Conservation (phyloP, 345 rosid genomes). For the Tarenaya hassleriana region DNA sequence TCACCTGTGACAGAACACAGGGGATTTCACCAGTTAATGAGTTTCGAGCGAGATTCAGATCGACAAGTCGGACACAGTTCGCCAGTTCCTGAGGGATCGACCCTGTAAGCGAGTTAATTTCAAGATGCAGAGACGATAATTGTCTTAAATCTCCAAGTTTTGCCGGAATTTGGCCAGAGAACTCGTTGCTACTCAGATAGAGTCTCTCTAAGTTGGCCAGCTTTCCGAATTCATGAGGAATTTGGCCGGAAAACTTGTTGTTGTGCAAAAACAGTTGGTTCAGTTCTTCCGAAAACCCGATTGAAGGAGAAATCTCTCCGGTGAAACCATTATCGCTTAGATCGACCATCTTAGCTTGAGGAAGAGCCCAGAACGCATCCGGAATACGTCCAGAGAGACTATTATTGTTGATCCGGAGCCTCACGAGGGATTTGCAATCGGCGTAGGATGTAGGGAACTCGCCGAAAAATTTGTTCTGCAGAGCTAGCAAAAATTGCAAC, state of each 20-base stretch:
- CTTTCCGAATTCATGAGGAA: slow-evolving; percentile 59
- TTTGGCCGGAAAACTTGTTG: slow-evolving; percentile 59
- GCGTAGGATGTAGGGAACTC: slow-evolving; percentile 55
- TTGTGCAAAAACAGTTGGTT: slow-evolving; percentile 49
- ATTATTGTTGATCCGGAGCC: slow-evolving; percentile 61
- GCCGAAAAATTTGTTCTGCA: slow-evolving; percentile 62
- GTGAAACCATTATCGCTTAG: slow-evolving; percentile 58
- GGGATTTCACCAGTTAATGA: slow-evolving; percentile 58
- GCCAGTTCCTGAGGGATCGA: slow-evolving; percentile 46
- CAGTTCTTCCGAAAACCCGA: slow-evolving; percentile 42
- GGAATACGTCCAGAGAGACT: slow-evolving; percentile 51
- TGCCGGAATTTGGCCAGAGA: slow-evolving; percentile 55
- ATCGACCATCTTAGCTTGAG: slow-evolving; percentile 53
- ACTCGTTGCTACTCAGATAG: slow-evolving; percentile 42
- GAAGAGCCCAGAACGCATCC: slow-evolving; percentile 62
- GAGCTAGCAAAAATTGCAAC: slow-evolving; percentile 46
- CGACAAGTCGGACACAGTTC: slow-evolving; percentile 50
- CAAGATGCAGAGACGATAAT: slow-evolving; percentile 66
- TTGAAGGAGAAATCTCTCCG: slow-evolving; percentile 47
- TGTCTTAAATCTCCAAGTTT: slow-evolving; percentile 46
- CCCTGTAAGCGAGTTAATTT: slow-evolving; percentile 56
- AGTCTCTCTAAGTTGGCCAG: slow-evolving; percentile 51
- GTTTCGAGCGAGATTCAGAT: slow-evolving; percentile 70
- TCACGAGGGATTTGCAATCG: slow-evolving; percentile 49
- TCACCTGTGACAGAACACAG: slow-evolving; percentile 29